phyloP scores from a whole-genome alignment of 1,139 yeast species.

The Hemisphaericaspora xylanilytica region DNA sequence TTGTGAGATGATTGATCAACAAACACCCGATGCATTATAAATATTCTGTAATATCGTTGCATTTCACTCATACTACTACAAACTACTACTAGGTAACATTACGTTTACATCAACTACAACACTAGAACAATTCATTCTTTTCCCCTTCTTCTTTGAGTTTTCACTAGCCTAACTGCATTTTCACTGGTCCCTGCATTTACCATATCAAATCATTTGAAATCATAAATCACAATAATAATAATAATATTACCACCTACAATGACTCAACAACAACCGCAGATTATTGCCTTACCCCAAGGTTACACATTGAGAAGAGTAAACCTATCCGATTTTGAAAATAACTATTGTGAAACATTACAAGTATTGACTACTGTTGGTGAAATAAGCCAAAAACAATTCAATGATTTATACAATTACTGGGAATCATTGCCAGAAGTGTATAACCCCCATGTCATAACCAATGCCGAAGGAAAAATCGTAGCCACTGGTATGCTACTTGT shows the following conservation, averaged over 20 bases:
- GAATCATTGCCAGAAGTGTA: conserved; percentile 41
- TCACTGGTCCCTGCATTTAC: no score
- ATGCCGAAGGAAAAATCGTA: conserved; percentile 44
- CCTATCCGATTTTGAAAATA: conserved; percentile 43
- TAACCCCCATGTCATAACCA: conserved; percentile 60
- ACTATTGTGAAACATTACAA: conserved; percentile 49
- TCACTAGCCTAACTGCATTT: no score
- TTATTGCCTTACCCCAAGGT: conserved; percentile 43
- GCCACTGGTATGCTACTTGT: conserved; percentile 50
- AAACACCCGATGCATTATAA: no score
- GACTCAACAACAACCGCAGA: conserved; percentile 9
- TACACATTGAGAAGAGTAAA: conserved; percentile 52
- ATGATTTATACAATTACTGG: conserved; percentile 49
- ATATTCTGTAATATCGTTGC: conserved; percentile 1
- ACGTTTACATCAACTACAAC: neutral
- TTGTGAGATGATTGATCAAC: no score
- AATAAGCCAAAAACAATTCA: conserved; percentile 42
- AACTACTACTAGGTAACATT: conserved; percentile 1
- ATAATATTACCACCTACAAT: no score
- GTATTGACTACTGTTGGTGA: conserved; percentile 68
- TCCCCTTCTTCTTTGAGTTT: neutral
- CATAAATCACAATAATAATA: neutral
- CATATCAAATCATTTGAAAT: neutral
- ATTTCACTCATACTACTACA: neutral
- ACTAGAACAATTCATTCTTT: neutral